phyloP scores from a whole-genome alignment of 1,284 basidiomycete species.

The Boletus sp. region DNA sequence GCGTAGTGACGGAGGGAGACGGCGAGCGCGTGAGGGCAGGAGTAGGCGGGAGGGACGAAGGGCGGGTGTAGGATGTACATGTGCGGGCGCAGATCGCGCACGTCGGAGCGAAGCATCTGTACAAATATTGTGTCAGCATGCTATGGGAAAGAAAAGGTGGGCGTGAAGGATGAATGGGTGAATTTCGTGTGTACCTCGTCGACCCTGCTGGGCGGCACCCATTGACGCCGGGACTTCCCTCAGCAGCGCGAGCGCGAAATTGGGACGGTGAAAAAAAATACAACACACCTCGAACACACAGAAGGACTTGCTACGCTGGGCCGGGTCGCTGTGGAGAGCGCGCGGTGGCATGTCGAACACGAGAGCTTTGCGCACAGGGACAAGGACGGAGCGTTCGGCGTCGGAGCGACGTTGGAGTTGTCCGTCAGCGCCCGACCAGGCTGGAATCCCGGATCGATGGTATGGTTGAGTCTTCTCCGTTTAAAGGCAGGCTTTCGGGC shows the following conservation, averaged over 20 bases:
- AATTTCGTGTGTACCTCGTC: background rate
- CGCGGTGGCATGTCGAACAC: constrained; percentile 31
- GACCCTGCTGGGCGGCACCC: background rate
- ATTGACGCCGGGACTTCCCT: background rate
- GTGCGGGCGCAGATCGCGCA: constrained; percentile 31
- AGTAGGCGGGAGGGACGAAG: constrained; percentile 28
- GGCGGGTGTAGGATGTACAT: constrained; percentile 31
- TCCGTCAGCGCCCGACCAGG: constrained; percentile 20
- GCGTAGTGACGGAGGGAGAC: constrained; percentile 19
- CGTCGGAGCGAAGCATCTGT: constrained; percentile 25
- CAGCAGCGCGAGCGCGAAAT: background rate
- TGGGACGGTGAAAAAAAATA: background rate
- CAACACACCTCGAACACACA: constrained; percentile 23
- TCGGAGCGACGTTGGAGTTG: constrained; percentile 20
- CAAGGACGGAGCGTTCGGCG: background rate
- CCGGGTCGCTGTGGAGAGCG: constrained; percentile 21
- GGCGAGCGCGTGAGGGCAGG: constrained; percentile 33
- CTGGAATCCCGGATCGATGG: constrained; percentile 14
- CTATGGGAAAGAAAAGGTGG: background rate
- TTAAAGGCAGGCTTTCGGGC: constrained; percentile 21
- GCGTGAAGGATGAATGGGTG: background rate
- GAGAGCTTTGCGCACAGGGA: constrained; percentile 18
- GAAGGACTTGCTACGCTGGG: constrained; percentile 11
- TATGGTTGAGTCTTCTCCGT: constrained; percentile 26
- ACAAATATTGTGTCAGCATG: constrained; percentile 5